These are phyloP conservation scores for Stachybotrys chlorohalonatus DNA, from an alignment of 2,329 filamentous ascomycete species.

Conservation along the genomic window DNA sequence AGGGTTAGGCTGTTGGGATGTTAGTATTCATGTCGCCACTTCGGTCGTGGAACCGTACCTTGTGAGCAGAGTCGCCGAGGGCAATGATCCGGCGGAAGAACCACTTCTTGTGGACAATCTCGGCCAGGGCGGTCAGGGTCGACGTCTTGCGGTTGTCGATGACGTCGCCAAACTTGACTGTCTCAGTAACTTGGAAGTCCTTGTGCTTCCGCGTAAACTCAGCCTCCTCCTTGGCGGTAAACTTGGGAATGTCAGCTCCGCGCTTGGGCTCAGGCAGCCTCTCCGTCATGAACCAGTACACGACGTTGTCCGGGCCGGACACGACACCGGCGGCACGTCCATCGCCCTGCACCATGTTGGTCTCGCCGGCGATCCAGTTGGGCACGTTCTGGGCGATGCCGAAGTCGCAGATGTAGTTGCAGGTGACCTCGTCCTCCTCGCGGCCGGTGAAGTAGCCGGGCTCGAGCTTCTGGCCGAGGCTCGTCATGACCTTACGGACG, in stretches of 20 bases:
- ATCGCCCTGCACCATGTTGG: conserved; percentile 11
- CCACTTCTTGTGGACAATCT: conserved; percentile 23
- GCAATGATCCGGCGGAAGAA: conserved; percentile 18
- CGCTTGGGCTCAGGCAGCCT: conserved; percentile 16
- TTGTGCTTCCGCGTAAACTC: conserved; percentile 14
- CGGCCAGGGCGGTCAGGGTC: conserved; percentile 20
- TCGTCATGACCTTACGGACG: conserved; percentile 18
- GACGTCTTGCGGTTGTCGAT: conserved; percentile 15
- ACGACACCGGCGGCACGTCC: conserved; percentile 16
- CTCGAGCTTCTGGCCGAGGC: conserved; percentile 10
- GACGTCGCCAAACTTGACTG: conserved; percentile 17
- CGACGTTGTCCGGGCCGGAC: conserved; percentile 15
- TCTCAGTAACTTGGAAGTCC: conserved; percentile 11
- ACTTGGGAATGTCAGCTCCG: conserved; percentile 21
- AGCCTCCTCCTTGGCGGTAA: conserved; percentile 20
- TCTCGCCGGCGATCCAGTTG: conserved; percentile 8
- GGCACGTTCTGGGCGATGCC: conserved; percentile 23
- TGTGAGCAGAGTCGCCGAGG: conserved; percentile 23
- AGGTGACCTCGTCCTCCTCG: conserved; percentile 11
- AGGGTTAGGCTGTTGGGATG: conserved; percentile 11
- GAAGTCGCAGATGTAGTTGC: conserved; percentile 24
- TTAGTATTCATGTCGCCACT: no score
- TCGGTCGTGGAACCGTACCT: conserved; percentile 4
- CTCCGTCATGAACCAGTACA: conserved; percentile 27
- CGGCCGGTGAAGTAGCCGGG: conserved; percentile 12